phyloP scores from a whole-genome alignment of 2,329 filamentous ascomycete genomes.

The Phaeosphaeriaceae sp. region DNA sequence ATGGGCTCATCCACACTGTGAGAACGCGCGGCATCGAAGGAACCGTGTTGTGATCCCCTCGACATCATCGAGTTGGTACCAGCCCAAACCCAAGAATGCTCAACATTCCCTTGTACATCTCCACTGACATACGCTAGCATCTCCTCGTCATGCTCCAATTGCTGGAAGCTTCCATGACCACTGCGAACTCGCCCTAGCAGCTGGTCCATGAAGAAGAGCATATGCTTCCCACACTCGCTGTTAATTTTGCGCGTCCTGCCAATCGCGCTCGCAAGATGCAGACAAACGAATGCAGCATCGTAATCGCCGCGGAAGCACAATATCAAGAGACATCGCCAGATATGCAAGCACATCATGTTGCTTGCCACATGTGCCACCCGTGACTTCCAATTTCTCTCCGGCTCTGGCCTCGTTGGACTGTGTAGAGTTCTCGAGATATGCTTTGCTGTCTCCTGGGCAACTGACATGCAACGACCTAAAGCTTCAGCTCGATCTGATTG shows the following conservation, averaged over 20 bases:
- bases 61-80: slow-evolving; percentile 50
- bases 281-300: slow-evolving; percentile 74
- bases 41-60: slow-evolving; percentile 9
- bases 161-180: slow-evolving; percentile 46
- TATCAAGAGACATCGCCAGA: slow-evolving; percentile 87
- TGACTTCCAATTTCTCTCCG: slow-evolving; percentile 57
- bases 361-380: slow-evolving; percentile 73
- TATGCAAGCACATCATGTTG: slow-evolving; percentile 78
- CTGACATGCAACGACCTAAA: slow-evolving; percentile 77
- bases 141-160: slow-evolving; percentile 78
- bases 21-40: slow-evolving; percentile 17
- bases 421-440: slow-evolving; percentile 74
- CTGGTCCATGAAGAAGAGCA: slow-evolving; percentile 79
- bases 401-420: slow-evolving; percentile 40
- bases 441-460: slow-evolving; percentile 79
- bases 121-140: slow-evolving; percentile 85
- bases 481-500: slow-evolving; percentile 72
- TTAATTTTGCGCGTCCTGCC: slow-evolving; percentile 77
- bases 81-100: slow-evolving; percentile 83
- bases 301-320: slow-evolving; percentile 78
- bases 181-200: slow-evolving; percentile 66
- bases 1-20: slow-evolving; percentile 34
- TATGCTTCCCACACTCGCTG: slow-evolving; percentile 78
- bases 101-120: slow-evolving; percentile 81
- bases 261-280: slow-evolving; percentile 75